phyloP scores from a whole-genome alignment of 1,284 basidiomycete genomes.

The Trichosporon sp. region DNA sequence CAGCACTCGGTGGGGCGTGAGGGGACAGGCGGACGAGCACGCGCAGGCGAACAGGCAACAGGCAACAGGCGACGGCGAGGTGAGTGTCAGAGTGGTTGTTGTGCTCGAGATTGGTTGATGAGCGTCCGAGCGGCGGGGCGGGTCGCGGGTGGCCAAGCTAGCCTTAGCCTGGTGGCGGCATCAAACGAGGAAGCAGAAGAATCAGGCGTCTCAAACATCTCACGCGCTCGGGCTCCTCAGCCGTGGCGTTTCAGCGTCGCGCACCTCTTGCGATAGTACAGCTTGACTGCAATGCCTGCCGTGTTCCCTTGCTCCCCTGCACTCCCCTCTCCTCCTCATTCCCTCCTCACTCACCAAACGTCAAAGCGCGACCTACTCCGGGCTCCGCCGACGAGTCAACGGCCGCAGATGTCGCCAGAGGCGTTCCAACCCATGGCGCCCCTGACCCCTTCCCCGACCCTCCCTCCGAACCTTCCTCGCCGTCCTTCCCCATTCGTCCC shows the following conservation, averaged over 20 bases:
- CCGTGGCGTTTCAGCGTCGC: not conserved
- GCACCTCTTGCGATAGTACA: not conserved
- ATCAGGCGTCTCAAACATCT: not conserved
- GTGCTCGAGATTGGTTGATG: not conserved
- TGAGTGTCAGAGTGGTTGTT: not conserved
- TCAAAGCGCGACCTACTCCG: not conserved
- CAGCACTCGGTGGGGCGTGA: not conserved
- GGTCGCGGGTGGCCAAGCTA: not conserved
- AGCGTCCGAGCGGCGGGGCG: not conserved
- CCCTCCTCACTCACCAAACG: not conserved
- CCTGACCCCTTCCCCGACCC: not conserved
- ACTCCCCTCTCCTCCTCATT: not conserved
- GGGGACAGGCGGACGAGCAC: not conserved
- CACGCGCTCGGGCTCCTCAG: not conserved
- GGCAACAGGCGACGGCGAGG: not conserved
- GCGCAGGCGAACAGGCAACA: not conserved
- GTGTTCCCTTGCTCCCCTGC: not conserved
- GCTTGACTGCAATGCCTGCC: not conserved
- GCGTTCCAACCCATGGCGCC: not conserved
- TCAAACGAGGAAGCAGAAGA: not conserved
- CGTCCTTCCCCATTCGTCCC: not conserved
- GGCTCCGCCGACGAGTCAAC: not conserved
- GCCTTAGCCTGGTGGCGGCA: too few species aligned
- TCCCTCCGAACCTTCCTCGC: not conserved
- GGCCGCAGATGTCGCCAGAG: not conserved